Percentiles rank a stretch among this genome's conserved stretches.
These are phyloP conservation scores for Termitomyces sp. DNA, from an alignment of 768 basidiomycete genomes.

Conservation along the genomic window DNA sequence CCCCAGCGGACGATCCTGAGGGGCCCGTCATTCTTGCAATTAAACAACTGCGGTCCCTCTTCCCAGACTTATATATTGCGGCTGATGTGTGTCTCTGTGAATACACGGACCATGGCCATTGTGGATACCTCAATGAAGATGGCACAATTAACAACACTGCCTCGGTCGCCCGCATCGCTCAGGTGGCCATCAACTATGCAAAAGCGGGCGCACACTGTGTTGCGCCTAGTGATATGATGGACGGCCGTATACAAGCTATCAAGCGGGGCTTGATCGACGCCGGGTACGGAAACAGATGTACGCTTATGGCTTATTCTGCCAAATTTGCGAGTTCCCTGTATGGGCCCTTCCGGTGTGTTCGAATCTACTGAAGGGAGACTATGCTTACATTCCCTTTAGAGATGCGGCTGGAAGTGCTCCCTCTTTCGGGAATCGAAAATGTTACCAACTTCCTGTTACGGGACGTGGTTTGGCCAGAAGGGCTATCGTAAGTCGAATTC, in stretches of 20 bases:
- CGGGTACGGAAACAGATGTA: conserved; percentile 82
- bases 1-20: conserved; percentile 81
- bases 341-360: conserved; percentile 82
- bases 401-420: conserved; percentile 98
- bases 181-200: conserved; percentile 91
- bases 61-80: conserved; percentile 84
- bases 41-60: conserved; percentile 65
- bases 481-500: conserved; percentile 69
- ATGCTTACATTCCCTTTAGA: conserved; percentile 32
- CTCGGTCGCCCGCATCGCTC: conserved; percentile 82
- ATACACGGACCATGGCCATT: conserved; percentile 98
- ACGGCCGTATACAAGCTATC: conserved; percentile 87
- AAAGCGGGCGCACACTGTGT: conserved; percentile 96
- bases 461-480: conserved; percentile 88
- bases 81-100: conserved; percentile 99
- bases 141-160: conserved; percentile 72
- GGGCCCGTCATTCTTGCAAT: conserved; percentile 97
- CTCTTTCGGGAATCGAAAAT: conserved; percentile 92
- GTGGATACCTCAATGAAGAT: conserved; percentile 72
- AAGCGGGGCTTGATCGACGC: conserved; percentile 80
- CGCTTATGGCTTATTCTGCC: conserved; percentile 95
- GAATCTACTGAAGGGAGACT: neutral
- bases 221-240: conserved; percentile 99
- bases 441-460: conserved; percentile 91
- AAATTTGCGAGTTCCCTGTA: conserved; percentile 96